Base-by-base conservation (phyloP, 257 asterid genomes). In the Petunia axillaris region DNA sequence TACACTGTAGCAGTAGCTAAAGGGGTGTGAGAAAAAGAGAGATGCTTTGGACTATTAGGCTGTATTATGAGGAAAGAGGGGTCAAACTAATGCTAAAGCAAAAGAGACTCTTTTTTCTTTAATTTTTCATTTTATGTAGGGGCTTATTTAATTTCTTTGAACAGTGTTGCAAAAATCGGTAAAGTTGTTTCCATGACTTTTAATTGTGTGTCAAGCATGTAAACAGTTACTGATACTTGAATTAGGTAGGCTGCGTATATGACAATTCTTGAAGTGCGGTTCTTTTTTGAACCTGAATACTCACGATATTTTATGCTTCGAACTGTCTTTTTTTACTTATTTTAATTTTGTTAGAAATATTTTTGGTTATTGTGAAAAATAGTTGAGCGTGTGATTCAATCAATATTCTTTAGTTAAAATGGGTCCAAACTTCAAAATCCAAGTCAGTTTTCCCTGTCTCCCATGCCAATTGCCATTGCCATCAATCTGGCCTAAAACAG, bases 401-500 rank as follows among this genome's bases (percentile, higher is more conserved):
- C 59, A 14, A 57, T 77, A 77, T 60, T 77, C 70, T 77, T 77
- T 60, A n/a, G 36, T 11, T 35, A 59, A 76, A 59, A 59, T 36
- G 58, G 70, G 73, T 48, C 81, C 81, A 60, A 77, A 77, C 58
- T 77, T 44, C 80, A 77, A 77, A 58, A 43, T 44, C 81, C 70
- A 77, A 77, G 0, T 37, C 58, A 57, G 70, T 36, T 65, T 43
- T 38, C 41, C 64, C 44, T 77, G 80, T 77, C 80, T 77, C 40
- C 80, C 68, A 76, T 77, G 80, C 37, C 64, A 59, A 25, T 25
- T 59, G 15, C 64, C 59, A 77, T 71, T 71, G 46, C 38, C 77
- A 73, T 73, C 60, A 71, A 71, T 35, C 1, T 16, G 16, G 0
- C 76, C 41, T 44, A 16, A 54, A 43, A 44, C 57, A 8, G 4